Conservation (phyloP, 129 eudicot genomes). For the Apium graveolens region DNA sequence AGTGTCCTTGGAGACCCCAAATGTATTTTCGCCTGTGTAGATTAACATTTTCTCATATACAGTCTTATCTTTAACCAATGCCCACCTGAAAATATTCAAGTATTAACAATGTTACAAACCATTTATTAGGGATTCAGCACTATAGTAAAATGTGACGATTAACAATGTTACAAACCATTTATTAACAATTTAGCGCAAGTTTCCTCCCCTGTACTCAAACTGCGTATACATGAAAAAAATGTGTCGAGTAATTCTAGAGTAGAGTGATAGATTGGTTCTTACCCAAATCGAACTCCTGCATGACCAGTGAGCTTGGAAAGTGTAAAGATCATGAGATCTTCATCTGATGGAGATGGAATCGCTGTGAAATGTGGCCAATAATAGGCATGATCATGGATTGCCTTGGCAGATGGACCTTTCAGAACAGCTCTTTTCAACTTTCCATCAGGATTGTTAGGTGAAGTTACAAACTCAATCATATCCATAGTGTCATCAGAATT, state of each 20-base stretch:
- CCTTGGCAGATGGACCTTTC: conserved; percentile 21
- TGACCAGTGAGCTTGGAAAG: conserved; percentile 75
- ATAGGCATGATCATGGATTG: conserved; percentile 54
- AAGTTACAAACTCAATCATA: conserved; percentile 51
- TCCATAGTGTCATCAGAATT: conserved; percentile 12
- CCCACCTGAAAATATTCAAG: conserved; percentile 49
- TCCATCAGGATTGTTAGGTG: conserved; percentile 63
- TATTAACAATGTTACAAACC: not conserved
- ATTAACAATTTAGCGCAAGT: not conserved
- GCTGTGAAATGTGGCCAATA: conserved; percentile 69
- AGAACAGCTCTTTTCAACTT: conserved; percentile 36
- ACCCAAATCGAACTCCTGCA: conserved; percentile 69
- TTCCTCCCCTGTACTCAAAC: not conserved
- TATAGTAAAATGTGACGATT: not conserved
- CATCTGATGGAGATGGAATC: conserved; percentile 48
- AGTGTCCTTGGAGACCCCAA: conserved; percentile 57
- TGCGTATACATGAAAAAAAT: not conserved
- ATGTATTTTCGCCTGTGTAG: conserved; percentile 23
- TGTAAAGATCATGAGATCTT: conserved; percentile 61
- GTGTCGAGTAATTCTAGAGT: not conserved
- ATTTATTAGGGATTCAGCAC: not conserved
- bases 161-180: not conserved
- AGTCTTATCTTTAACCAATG: conserved; percentile 55
- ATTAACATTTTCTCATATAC: conserved; percentile 33
- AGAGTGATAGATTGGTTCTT: not conserved